Evolutionary conservation across 2,329 filamentous ascomycete genomes (phyloP), one percentile per base, ranked within the genome.

Genomic region (Triangularia verruculosa): DNA sequence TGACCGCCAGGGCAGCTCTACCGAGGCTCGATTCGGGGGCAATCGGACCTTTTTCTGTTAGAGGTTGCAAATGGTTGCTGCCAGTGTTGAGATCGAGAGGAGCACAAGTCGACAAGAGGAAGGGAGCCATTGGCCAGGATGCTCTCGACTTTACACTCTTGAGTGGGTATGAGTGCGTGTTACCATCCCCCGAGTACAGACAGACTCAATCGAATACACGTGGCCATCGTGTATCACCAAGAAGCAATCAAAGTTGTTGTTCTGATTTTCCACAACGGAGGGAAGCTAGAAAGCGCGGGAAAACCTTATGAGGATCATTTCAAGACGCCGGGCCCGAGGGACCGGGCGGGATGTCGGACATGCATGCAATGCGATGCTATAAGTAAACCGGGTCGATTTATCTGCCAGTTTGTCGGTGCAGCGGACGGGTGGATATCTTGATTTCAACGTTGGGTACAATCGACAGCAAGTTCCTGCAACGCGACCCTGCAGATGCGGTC

Each of bases 341-440:
- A 47, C 39, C n/a, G 39, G 20, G 39, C 55, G 55, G 30, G 55
- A 24, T 57, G 2, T 39, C 56, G 32, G 30, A 15, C n/a, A 58
- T 25, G 39, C 4, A 34, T 58, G 47, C 32, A 47, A 58, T 43
- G 12, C 32, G 56, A 39, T 58, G 39, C 22, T 58, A 58, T 58
- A 58, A n/a, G 7, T 17, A 13, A 6, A 17, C 9, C 55, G 20
- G 22, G 34, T 28, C n/a, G 5, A n/a, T 11, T 34, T 24, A 20
- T 39, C 32, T n/a, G n/a, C 32, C 30, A 39, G 34, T 15, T 39
- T 39, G 34, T 7, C 7, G 15, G 4, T 39, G 34, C 34, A 13
- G 13, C 17, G 34, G 13, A 13, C 34, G 39, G 39, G 39, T 47
- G 39, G n/a, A 20, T 47, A 20, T 30, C 6, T 22, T 12, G 17